Evolutionary conservation across 495 filamentous ascomycete genomes (phyloP).

Genomic region (Parathielavia hyrcaniae): DNA sequence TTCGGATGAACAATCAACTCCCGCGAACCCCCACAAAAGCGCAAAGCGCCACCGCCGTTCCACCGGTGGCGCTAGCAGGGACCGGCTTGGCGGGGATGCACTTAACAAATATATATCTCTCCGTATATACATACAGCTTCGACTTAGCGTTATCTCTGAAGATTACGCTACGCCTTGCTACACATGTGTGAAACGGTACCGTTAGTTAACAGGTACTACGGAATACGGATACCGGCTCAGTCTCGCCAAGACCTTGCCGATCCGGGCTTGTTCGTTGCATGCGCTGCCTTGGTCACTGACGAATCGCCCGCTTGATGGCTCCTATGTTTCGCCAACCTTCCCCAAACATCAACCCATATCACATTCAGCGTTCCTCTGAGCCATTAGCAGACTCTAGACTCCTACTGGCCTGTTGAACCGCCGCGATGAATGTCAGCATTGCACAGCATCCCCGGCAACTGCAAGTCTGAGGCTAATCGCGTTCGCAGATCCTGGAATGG

Average conservation of each 20-base stretch:
- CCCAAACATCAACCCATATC: background rate
- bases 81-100: background rate
- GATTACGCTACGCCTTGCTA: no score
- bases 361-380: background rate
- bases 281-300: constrained; percentile 9
- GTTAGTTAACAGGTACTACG: no score
- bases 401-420: background rate
- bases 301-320: constrained; percentile 9
- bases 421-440: constrained; percentile 36
- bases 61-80: background rate
- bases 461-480: constrained; percentile 19
- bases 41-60: background rate
- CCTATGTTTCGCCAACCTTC: background rate
- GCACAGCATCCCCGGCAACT: background rate
- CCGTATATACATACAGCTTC: no score
- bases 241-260: background rate
- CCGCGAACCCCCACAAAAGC: constrained; percentile 7
- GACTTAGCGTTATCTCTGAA: no score
- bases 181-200: no score
- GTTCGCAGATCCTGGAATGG: constrained; percentile 82
- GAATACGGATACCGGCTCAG: background rate
- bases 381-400: background rate
- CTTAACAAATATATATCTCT: background rate
- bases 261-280: background rate
- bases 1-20: constrained; percentile 12